Conservation (phyloP, 2,329 filamentous ascomycete species). For the Rhinocladiella similis region DNA sequence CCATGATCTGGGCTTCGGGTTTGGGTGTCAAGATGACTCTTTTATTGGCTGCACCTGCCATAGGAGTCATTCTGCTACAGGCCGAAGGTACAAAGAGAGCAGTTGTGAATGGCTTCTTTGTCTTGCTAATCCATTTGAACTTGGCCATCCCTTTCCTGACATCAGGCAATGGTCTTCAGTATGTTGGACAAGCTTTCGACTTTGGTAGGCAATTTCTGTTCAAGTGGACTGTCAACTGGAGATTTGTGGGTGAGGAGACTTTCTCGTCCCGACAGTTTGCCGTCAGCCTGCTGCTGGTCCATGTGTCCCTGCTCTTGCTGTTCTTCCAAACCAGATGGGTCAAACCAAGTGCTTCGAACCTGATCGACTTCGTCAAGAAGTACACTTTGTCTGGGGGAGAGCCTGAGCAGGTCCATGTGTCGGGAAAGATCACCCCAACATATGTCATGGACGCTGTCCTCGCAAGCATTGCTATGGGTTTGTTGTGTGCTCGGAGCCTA, state of each 20-base stretch:
- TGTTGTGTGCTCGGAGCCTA: slow-evolving; percentile 82
- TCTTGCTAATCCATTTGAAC: slow-evolving; percentile 73
- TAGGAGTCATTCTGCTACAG: slow-evolving; percentile 74
- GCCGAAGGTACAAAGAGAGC: slow-evolving; percentile 66
- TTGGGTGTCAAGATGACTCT: slow-evolving; percentile 95
- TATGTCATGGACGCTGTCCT: slow-evolving; percentile 78
- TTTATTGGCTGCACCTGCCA: slow-evolving; percentile 76
- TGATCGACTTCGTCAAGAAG: slow-evolving; percentile 57
- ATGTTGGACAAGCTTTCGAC: slow-evolving; percentile 83
- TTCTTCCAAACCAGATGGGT: slow-evolving; percentile 73
- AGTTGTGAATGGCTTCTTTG: slow-evolving; percentile 68
- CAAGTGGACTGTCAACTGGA: slow-evolving; percentile 99
- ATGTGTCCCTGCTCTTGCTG: slow-evolving; percentile 63
- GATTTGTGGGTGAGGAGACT: slow-evolving; percentile 79
- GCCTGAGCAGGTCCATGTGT: slow-evolving; percentile 32
- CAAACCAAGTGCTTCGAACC: slow-evolving; percentile 58
- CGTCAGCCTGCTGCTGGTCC: slow-evolving; percentile 63
- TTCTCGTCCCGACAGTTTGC: slow-evolving; percentile 76
- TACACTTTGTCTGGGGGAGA: slow-evolving; percentile 37
- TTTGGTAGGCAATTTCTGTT: slow-evolving; percentile 88
- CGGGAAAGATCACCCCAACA: slow-evolving; percentile 61
- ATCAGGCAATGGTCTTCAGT: slow-evolving; percentile 50
- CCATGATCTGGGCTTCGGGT: slow-evolving; percentile 72
- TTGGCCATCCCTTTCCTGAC: slow-evolving; percentile 27
- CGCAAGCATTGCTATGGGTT: slow-evolving; percentile 72